Evolutionary conservation across 768 basidiomycete genomes (phyloP), one percentile per base, ranked within the genome.

Genomic region (Daedalea quercina): DNA sequence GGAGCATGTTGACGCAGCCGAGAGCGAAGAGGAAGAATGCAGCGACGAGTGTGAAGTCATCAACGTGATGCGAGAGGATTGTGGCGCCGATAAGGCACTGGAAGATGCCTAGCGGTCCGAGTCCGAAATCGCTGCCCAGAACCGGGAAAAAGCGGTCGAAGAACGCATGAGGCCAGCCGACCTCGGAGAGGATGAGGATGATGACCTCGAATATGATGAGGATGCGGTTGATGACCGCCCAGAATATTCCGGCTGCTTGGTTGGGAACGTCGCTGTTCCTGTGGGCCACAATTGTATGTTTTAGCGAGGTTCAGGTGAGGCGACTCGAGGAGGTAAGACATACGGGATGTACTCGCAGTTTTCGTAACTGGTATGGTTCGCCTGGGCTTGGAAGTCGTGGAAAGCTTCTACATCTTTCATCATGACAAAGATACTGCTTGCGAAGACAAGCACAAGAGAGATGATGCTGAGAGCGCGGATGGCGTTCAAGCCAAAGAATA

Each of bases 21-120:
- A 95, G 63, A 48, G 90, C 78, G 73, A 95, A 95, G 55, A 95
- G 79, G 75, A 95, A 84, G 76, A 94, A 94, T 35, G 87, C 90
- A 2, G 90, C 76, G 57, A 91, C 92, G 62, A 94, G 87, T 13
- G 90, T 84, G 72, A 95, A 94, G 54, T 81, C 82, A 59, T 90
- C 84, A 54, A 93, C 90, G 67, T 84, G 75, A 57, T 77, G 76
- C 26, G 76, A 76, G 42, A 81, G 70, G 46, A 78, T 72, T n/a
- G 73, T 69, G 11, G 76, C 74, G 24, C 73, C 74, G 75, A 94
- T 93, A 52, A 94, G 75, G 70, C 85, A 84, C 70, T 96, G 87
- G 67, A 94, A 86, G 53, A 91, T 75, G 23, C 94, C 94, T 23
- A 94, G 76, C 15, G 90, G 78, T 48, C 92, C 94, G 9, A 94